Conservation (phyloP, 2,329 filamentous ascomycete species). For the Diaporthe nobilis region DNA sequence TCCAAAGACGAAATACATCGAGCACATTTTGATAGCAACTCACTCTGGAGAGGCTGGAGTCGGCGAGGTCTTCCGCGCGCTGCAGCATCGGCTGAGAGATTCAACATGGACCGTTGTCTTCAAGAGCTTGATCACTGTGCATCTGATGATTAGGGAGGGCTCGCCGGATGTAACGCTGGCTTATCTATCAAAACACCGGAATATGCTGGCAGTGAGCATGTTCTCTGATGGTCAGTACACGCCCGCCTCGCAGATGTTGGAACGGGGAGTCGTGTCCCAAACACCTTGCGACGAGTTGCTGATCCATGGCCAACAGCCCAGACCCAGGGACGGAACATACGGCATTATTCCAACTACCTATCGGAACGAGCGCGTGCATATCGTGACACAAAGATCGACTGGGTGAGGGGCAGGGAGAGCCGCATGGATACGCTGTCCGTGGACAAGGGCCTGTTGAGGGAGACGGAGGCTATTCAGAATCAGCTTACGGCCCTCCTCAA, state of each 20-base stretch:
- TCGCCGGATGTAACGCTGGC: slow-evolving; percentile 88
- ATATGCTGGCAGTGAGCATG: slow-evolving; percentile 87
- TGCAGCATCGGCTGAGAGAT: slow-evolving; percentile 90
- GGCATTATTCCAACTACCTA: slow-evolving; percentile 91
- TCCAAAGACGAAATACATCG: slow-evolving; percentile 99
- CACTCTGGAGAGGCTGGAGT: slow-evolving; percentile 95
- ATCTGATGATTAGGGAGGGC: slow-evolving; percentile 97
- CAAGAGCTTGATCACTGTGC: slow-evolving; percentile 95
- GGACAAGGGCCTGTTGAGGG: slow-evolving; percentile 91
- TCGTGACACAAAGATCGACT: slow-evolving; percentile 88
- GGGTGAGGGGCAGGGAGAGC: slow-evolving; percentile 85
- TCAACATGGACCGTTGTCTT: slow-evolving; percentile 99
- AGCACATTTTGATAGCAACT: slow-evolving; percentile 95
- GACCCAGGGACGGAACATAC: slow-evolving; percentile 94
- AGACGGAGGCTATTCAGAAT: slow-evolving; percentile 91
- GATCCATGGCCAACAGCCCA: slow-evolving; percentile 74
- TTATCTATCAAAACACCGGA: slow-evolving; percentile 86
- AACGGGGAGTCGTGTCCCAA: not conserved
- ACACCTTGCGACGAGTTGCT: slow-evolving; percentile 40
- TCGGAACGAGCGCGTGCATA: slow-evolving; percentile 85
- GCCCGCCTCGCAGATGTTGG: not conserved
- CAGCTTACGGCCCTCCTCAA: slow-evolving; percentile 89
- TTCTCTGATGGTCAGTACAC: slow-evolving; percentile 86
- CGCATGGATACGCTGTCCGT: slow-evolving; percentile 88
- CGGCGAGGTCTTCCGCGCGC: slow-evolving; percentile 92